Base-by-base conservation (phyloP, 257 asterid genomes). In the Asclepias syriaca region DNA sequence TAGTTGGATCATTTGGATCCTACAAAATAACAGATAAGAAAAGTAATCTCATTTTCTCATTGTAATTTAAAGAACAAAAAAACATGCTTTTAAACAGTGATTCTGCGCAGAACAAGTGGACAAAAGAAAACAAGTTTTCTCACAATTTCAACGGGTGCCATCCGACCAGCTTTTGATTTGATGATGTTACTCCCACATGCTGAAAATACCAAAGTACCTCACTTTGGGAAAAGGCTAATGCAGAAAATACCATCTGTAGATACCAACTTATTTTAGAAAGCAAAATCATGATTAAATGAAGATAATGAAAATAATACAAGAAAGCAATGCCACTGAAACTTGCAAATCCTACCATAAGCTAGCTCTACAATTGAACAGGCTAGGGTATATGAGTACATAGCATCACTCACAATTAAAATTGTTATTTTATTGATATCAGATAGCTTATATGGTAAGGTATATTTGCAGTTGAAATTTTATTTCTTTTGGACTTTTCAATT, bases 1-100 rank as follows among this genome's bases (percentile, higher is more conserved):
- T 88, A 70, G 99, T 95, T 77, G 98, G 97, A 84, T 95, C 99
- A 83, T 84, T 95, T 77, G 99, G 91, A 82, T 92, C 98, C 99
- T 95, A 87, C 81, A 81, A 72, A 73, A 24, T 77, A 76, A 83
- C 59, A 73, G 39, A 40, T 72, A 57, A 71, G 2, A 18, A 16
- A 74, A 4, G 56, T 27, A 46, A 57, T 49, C 3, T 64, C 69
- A 71, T 63, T 24, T 50, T 72, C 66, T 51, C 40, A 68, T 45
- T 63, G 46, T 4, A 46, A 46, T 40, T 70, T 73, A 29, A 49
- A 51, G 63, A 60, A 73, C 32, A n/a, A 68, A 9, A 64, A 39
- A 37, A 68, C n/a, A 34, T 45, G 58, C 59, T 69, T 58, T 58
- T 22, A 64, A 21, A 8, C 39, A n/a, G 51, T 14, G 2, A 56